Evolutionary conservation across 2,329 filamentous ascomycete genomes (phyloP).

Genomic region (Calycina marina): DNA sequence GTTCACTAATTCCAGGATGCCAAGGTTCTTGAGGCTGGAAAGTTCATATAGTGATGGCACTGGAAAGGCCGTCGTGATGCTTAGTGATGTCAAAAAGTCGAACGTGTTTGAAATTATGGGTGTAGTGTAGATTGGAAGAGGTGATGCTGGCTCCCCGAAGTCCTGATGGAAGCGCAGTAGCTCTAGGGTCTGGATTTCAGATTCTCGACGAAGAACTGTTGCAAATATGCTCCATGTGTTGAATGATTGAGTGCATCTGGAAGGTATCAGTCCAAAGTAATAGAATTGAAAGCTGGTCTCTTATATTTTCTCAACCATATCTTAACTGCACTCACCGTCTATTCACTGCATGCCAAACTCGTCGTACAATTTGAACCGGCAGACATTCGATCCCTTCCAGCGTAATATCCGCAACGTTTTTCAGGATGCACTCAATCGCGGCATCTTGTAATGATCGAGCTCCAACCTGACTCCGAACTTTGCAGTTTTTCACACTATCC

Average conservation of each 20-base stretch:
- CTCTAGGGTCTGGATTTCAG: slow-evolving; percentile 7
- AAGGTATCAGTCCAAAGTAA: not conserved
- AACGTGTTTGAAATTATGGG: slow-evolving; percentile 18
- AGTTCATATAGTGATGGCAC: slow-evolving; percentile 19
- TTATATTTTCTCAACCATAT: too few relatives aligned
- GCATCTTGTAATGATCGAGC: slow-evolving; percentile 12
- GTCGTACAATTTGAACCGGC: slow-evolving; percentile 8
- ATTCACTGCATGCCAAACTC: slow-evolving; percentile 13
- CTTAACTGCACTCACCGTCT: slow-evolving; percentile 13
- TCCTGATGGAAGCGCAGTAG: slow-evolving; percentile 16
- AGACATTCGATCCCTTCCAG: slow-evolving; percentile 11
- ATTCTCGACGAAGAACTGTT: slow-evolving; percentile 10
- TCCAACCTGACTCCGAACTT: slow-evolving; percentile 6
- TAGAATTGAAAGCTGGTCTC: too few relatives aligned
- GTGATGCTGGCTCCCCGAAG: slow-evolving; percentile 11
- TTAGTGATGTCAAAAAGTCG: slow-evolving; percentile 20
- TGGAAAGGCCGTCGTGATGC: slow-evolving; percentile 17
- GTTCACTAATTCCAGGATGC: slow-evolving; percentile 18
- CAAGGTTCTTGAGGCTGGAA: slow-evolving; percentile 20
- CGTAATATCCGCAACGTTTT: slow-evolving; percentile 12
- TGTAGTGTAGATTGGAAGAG: slow-evolving; percentile 14
- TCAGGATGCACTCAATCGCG: slow-evolving; percentile 12
- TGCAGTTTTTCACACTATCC: slow-evolving; percentile 4
- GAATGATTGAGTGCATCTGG: slow-evolving; percentile 15
- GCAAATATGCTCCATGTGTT: slow-evolving; percentile 19